These are phyloP conservation scores for Paragyromitra xinjiangensis DNA, from an alignment of 495 filamentous ascomycete species.

Conservation along the genomic window DNA sequence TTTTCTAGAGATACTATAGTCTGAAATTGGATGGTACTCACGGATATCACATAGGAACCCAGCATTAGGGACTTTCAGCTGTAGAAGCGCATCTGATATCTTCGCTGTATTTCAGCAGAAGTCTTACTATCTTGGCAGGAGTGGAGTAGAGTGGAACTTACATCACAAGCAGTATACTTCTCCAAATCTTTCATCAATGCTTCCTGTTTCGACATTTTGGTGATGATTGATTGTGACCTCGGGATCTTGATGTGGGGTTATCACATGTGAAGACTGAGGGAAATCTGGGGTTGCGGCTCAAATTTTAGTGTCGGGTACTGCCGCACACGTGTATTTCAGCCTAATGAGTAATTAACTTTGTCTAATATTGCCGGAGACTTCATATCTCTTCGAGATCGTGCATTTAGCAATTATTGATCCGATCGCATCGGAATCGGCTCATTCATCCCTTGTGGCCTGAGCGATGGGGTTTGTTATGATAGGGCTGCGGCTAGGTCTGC, in stretches of 20 bases:
- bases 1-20: not conserved
- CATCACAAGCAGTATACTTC: constrained; percentile 65
- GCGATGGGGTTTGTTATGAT: not conserved
- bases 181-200: constrained; percentile 50
- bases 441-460: not conserved
- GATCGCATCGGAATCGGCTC: not conserved
- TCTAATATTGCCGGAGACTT: not conserved
- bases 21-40: constrained; percentile 48
- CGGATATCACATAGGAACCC: constrained; percentile 71
- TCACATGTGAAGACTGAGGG: constrained; percentile 4
- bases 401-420: not conserved
- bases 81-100: constrained; percentile 71
- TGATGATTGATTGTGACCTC: not conserved
- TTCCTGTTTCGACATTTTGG: constrained; percentile 33
- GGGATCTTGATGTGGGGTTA: not conserved
- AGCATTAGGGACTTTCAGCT: constrained; percentile 67
- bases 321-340: not conserved
- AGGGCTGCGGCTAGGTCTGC: not conserved
- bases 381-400: not conserved
- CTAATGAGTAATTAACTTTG: not conserved
- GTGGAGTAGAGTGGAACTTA: constrained; percentile 45
- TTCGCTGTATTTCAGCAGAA: constrained; percentile 40
- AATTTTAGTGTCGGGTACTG: constrained; percentile 1
- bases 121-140: not conserved
- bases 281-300: constrained; percentile 16